These are phyloP conservation scores for Magnusiomyces tetraspermus DNA, from an alignment of 1,139 yeast species.

Conservation along the genomic window DNA sequence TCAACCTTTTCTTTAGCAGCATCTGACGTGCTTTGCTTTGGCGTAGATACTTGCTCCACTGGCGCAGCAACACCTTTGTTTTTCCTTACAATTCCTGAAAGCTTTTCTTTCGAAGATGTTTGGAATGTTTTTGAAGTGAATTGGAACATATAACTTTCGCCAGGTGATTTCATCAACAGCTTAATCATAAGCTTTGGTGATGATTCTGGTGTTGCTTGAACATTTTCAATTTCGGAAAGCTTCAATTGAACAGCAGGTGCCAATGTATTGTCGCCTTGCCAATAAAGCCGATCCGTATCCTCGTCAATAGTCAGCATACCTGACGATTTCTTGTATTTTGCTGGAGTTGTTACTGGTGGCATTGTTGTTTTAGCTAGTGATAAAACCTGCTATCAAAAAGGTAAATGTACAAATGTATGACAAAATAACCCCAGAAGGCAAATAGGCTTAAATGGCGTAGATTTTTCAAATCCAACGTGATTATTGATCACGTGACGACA, in stretches of 20 bases:
- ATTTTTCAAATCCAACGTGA: too few relatives aligned
- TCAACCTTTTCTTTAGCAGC: background rate
- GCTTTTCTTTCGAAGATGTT: background rate
- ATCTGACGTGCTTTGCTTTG: background rate
- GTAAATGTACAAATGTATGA: too few relatives aligned
- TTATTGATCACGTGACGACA: too few relatives aligned
- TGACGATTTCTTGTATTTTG: conserved; percentile 24
- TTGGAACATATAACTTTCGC: conserved; percentile 13
- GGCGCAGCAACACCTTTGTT: background rate
- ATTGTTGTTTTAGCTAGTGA: too few relatives aligned
- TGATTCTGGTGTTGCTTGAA: background rate
- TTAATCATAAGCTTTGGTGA: conserved; percentile 2
- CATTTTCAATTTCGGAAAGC: conserved; percentile 6
- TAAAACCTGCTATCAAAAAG: too few relatives aligned
- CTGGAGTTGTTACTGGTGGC: conserved; percentile 18
- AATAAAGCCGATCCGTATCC: conserved; percentile 18
- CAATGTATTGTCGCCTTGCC: conserved; percentile 19
- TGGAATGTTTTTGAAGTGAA: conserved; percentile 12
- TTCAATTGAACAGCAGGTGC: conserved; percentile 15
- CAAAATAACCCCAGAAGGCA: too few relatives aligned
- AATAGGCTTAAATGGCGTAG: too few relatives aligned
- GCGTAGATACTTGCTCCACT: background rate
- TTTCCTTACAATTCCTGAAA: background rate
- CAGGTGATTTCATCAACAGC: background rate
- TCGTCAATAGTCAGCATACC: conserved; percentile 21